Conservation (phyloP, 2,329 filamentous ascomycete species). For the Xylariaceae sp. region DNA sequence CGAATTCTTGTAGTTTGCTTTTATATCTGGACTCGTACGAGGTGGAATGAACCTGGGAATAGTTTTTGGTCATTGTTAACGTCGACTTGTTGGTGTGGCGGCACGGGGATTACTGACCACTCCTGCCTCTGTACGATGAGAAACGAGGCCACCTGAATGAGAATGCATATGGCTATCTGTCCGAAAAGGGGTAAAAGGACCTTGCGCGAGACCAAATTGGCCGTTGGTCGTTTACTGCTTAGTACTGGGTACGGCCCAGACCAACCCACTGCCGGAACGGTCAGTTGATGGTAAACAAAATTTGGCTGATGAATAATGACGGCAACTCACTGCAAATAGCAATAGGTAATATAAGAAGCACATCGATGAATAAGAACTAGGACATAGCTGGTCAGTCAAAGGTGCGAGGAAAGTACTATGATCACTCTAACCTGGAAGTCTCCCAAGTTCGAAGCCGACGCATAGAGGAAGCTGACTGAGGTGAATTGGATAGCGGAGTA, state of each 20-base stretch:
- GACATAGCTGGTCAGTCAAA: conserved; percentile 9
- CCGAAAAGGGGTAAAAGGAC: conserved; percentile 85
- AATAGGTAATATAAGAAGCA: conserved; percentile 87
- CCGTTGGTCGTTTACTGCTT: conserved; percentile 81
- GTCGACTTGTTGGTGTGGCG: neutral
- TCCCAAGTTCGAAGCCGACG: conserved; percentile 86
- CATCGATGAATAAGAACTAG: conserved; percentile 88
- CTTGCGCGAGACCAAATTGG: conserved; percentile 87
- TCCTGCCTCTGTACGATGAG: conserved; percentile 69
- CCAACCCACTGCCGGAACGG: conserved; percentile 70
- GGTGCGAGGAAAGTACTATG: neutral
- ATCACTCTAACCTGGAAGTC: conserved; percentile 70
- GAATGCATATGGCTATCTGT: conserved; percentile 77
- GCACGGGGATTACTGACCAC: conserved; percentile 53
- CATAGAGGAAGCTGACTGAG: conserved; percentile 93
- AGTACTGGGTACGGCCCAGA: conserved; percentile 75
- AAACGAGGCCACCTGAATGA: conserved; percentile 72
- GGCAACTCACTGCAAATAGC: conserved; percentile 77
- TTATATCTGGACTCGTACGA: conserved; percentile 62
- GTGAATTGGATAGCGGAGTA: conserved; percentile 99
- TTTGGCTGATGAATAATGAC: neutral
- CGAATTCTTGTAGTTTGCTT: conserved; percentile 84
- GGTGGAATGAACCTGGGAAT: conserved; percentile 69
- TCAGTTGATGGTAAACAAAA: conserved; percentile 12
- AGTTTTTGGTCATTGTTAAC: conserved; percentile 7